Conservation (phyloP, 108 stramenopile species). For the Hondaea fermentalgiana region DNA sequence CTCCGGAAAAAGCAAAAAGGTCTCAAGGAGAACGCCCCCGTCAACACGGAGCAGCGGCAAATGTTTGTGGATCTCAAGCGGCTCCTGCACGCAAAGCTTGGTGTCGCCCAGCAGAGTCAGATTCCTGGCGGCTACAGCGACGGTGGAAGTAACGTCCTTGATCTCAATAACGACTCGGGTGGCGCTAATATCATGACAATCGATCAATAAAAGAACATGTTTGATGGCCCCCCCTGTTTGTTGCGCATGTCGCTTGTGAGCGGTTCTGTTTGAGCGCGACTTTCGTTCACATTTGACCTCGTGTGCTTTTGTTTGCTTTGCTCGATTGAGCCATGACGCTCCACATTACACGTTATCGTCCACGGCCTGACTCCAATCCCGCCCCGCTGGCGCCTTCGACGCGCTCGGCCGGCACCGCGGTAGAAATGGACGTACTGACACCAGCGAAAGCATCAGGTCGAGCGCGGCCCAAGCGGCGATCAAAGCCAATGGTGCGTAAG, state of each 20-base stretch:
- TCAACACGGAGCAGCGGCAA: slow-evolving; percentile 31
- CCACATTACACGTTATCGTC: too few relatives aligned
- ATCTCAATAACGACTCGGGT: background rate
- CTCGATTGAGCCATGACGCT: too few relatives aligned
- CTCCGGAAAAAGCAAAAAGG: slow-evolving; percentile 44
- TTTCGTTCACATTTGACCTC: too few relatives aligned
- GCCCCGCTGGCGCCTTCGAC: too few relatives aligned
- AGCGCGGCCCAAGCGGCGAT: background rate
- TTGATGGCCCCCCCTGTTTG: too few relatives aligned
- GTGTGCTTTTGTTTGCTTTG: too few relatives aligned
- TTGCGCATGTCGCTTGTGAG: too few relatives aligned
- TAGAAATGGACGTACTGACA: background rate
- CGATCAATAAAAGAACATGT: background rate
- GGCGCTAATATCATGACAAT: slow-evolving; percentile 16
- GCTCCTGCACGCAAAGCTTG: slow-evolving; percentile 9
- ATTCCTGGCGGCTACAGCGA: background rate
- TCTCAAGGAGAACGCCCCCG: slow-evolving; percentile 33
- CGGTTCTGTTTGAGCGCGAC: too few relatives aligned
- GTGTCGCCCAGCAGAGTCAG: background rate
- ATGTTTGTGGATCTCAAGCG: slow-evolving; percentile 25
- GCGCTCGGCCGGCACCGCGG: too few relatives aligned
- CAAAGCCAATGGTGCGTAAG: background rate
- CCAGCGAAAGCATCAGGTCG: background rate
- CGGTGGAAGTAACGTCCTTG: background rate
- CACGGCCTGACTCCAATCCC: too few relatives aligned